phyloP scores from a whole-genome alignment of 208 protist genomes.

The Trypanosoma theileri region DNA sequence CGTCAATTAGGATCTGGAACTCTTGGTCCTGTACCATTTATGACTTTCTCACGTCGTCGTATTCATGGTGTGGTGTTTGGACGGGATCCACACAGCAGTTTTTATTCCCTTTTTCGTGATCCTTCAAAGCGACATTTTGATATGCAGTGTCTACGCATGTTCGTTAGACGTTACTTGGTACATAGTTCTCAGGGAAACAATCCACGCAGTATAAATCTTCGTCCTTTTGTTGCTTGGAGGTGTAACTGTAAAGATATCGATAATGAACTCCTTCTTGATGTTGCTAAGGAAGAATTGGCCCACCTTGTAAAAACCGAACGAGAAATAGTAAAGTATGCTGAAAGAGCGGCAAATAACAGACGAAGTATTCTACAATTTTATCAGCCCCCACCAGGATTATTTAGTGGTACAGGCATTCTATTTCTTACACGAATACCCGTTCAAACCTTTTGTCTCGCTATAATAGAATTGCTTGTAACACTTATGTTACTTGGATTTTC shows the following conservation, averaged over 20 bases:
- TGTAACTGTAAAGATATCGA: conserved; percentile 60
- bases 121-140: conserved; percentile 56
- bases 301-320: conserved; percentile 66
- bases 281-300: conserved; percentile 64
- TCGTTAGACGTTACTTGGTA: conserved; percentile 76
- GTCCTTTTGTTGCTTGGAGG: conserved; percentile 60
- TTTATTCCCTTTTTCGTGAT: conserved; percentile 66
- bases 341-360: conserved; percentile 28
- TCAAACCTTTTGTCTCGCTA: conserved; percentile 63
- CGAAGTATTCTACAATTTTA: conserved; percentile 29
- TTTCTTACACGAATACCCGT: conserved; percentile 63
- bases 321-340: conserved; percentile 40
- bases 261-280: conserved; percentile 45
- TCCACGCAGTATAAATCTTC: conserved; percentile 53
- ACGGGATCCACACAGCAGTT: conserved; percentile 45
- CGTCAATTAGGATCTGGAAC: conserved; percentile 9
- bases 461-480: conserved; percentile 47
- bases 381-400: conserved; percentile 42
- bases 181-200: conserved; percentile 78
- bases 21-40: conserved; percentile 65
- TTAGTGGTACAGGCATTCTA: conserved; percentile 56
- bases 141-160: conserved; percentile 87
- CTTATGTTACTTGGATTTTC: conserved; percentile 35
- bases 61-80: conserved; percentile 80
- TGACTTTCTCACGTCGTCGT: conserved; percentile 68